phyloP scores from a whole-genome alignment of 208 protist genomes.

The Angomonas ambiguus region DNA sequence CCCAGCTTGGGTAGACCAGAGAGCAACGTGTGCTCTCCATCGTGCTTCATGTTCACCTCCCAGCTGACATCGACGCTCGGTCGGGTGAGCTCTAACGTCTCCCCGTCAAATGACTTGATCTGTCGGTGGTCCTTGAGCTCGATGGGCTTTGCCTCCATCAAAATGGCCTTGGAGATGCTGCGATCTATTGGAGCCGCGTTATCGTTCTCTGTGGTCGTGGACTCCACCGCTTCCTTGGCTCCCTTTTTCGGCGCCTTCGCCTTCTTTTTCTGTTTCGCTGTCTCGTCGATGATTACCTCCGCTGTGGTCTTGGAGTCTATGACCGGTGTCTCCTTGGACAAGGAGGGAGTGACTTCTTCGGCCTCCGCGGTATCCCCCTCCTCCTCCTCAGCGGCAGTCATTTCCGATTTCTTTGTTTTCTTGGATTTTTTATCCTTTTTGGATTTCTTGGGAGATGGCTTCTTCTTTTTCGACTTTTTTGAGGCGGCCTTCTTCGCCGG shows the following conservation, averaged over 20 bases:
- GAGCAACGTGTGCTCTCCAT: conserved; percentile 37
- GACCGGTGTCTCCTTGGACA: not conserved
- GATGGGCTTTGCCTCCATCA: conserved; percentile 25
- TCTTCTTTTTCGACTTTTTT: conserved; percentile 6
- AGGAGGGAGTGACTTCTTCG: conserved; percentile 15
- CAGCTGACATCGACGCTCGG: conserved; percentile 24
- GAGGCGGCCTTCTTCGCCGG: conserved; percentile 9
- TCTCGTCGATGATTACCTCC: conserved; percentile 6
- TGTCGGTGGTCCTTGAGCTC: conserved; percentile 23
- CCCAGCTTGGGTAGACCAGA: conserved; percentile 36
- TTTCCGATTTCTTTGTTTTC: no score
- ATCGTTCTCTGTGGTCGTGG: not conserved
- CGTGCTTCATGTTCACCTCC: conserved; percentile 46
- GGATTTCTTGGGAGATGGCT: not conserved
- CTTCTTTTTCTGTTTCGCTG: conserved; percentile 12
- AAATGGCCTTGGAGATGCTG: conserved; percentile 3
- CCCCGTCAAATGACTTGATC: conserved; percentile 34
- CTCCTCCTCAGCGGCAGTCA: not conserved
- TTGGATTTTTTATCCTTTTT: conserved; percentile 10
- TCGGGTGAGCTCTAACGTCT: conserved; percentile 23
- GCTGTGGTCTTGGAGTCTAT: not conserved
- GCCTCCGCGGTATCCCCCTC: conserved; percentile 15
- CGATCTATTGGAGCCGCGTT: not conserved
- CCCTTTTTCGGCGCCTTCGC: not conserved
- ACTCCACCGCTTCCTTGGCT: conserved; percentile 4